Conservation (phyloP, 805 yeast species). For the Starmerella bombicola region DNA sequence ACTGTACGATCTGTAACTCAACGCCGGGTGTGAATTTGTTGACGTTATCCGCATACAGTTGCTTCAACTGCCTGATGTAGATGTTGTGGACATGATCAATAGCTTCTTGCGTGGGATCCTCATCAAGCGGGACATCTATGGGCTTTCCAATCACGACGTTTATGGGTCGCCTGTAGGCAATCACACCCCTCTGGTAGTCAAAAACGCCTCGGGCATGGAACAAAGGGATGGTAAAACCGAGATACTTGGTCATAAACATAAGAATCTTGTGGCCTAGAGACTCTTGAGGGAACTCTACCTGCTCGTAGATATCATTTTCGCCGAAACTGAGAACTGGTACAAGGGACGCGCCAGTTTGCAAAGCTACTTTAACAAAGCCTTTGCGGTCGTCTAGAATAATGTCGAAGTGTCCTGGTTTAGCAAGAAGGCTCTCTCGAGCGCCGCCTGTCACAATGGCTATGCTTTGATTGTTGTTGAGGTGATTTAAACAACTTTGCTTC, state of each 20-base stretch:
- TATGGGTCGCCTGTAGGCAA: conserved; percentile 75
- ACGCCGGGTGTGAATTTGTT: conserved; percentile 22
- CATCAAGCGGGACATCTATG: conserved; percentile 26
- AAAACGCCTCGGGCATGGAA: conserved; percentile 87
- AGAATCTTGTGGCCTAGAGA: conserved; percentile 49
- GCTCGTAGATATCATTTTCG: conserved; percentile 55
- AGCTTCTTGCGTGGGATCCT: conserved; percentile 10
- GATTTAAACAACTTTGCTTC: conserved; percentile 51
- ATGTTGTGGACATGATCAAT: conserved; percentile 47
- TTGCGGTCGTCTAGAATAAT: conserved; percentile 64
- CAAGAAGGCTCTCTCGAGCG: conserved; percentile 74
- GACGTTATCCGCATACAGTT: conserved; percentile 57
- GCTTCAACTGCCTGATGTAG: conserved; percentile 51
- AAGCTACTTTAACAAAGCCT: conserved; percentile 81
- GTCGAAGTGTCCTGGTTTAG: conserved; percentile 38
- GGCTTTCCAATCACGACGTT: conserved; percentile 43
- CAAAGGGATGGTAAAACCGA: conserved; percentile 81
- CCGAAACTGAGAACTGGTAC: conserved; percentile 92
- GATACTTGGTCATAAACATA: conserved; percentile 51
- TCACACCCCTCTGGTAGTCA: conserved; percentile 79
- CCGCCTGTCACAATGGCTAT: conserved; percentile 92
- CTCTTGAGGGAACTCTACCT: conserved; percentile 34
- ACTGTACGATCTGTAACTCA: conserved; percentile 17
- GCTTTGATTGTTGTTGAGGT: conserved; percentile 54
- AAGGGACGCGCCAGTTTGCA: conserved; percentile 63